Evolutionary conservation across 164 flowering plant genomes (phyloP), one percentile per base, ranked within the genome.

Genomic region (Magnolia kwangsiensis): DNA sequence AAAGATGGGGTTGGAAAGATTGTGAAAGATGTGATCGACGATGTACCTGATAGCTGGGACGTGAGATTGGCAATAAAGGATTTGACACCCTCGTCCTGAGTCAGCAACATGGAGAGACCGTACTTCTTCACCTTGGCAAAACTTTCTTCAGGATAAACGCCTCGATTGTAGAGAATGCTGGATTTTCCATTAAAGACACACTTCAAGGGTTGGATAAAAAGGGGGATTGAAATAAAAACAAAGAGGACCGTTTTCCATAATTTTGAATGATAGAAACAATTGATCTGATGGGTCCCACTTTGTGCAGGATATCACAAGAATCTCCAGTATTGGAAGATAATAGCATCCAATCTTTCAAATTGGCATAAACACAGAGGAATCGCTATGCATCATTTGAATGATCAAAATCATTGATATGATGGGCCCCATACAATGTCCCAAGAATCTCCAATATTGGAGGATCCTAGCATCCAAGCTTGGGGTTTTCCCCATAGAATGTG

Each of bases 51-150:
- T 75, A 96, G 89, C 82, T 96, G 98, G 63, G 94, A 81, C 8
- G 89, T 94, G 1, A 95, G 80, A 70, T 88, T 92, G 24, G 94
- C 55, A 72, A 94, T 81, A 85, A 96, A 96, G 75, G 95, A 78
- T 74, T 96, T 93, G 4, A 96, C 97, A 7, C 89, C 92, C 71
- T 94, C 98, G 76, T 96, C 98, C 74, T 93, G 87, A 68, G 94
- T 94, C n/a, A 94, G 90, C 80, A 96, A 76, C 98, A 96, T 81
- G 6, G 99, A 92, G 1, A 96, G 93, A 49, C 99, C 99, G 80
- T 96, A 94, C 72, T 96, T 96, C 92, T 96, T 93, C 78, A 94
- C 98, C 82, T 88, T 94, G 2, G 69, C 85, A 74, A 96, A 96
- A 77, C 94, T 88, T 74, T 94, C 99, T 79, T 93, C 99, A 0